These are phyloP conservation scores for Macrophomina tecta DNA, from an alignment of 2,329 filamentous ascomycete species.

Conservation along the genomic window DNA sequence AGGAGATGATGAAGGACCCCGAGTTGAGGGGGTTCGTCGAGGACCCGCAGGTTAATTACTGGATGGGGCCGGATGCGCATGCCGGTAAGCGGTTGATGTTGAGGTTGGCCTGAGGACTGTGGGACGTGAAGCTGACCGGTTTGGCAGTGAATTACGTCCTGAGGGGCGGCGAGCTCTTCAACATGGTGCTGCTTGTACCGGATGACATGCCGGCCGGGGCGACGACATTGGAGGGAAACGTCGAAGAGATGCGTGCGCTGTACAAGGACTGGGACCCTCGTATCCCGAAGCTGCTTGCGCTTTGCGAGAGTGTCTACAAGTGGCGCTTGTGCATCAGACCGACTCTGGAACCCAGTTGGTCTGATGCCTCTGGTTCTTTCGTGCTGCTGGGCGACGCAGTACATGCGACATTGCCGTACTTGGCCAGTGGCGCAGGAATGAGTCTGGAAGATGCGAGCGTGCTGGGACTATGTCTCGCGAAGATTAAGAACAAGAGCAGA, in stretches of 20 bases:
- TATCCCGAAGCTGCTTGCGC: conserved; percentile 59
- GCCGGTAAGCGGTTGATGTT: conserved; percentile 40
- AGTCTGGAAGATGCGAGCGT: conserved; percentile 66
- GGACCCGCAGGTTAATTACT: conserved; percentile 59
- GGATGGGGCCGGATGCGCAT: conserved; percentile 59
- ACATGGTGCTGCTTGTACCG: conserved; percentile 59
- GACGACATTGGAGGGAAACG: conserved; percentile 56
- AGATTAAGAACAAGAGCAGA: conserved; percentile 42
- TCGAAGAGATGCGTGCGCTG: conserved; percentile 60
- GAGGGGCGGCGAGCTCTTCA: conserved; percentile 55
- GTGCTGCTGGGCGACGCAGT: conserved; percentile 68
- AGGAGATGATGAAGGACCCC: conserved; percentile 54
- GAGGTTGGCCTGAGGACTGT: too few relatives aligned
- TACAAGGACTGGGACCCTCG: conserved; percentile 64
- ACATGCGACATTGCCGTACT: conserved; percentile 69
- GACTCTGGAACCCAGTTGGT: conserved; percentile 62
- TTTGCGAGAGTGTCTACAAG: conserved; percentile 66
- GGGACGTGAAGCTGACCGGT: not conserved
- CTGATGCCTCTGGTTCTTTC: conserved; percentile 61
- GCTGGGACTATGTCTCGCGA: conserved; percentile 61
- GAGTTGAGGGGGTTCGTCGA: conserved; percentile 54
- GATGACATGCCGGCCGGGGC: conserved; percentile 56
- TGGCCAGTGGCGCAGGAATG: conserved; percentile 65
- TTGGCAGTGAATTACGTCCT: conserved; percentile 57
- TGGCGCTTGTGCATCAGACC: conserved; percentile 66